A percentile compares a stretch with the other conserved stretches of the same genome.
phyloP scores from a whole-genome alignment of 1,284 basidiomycete species.

The Gomphus sp. region DNA sequence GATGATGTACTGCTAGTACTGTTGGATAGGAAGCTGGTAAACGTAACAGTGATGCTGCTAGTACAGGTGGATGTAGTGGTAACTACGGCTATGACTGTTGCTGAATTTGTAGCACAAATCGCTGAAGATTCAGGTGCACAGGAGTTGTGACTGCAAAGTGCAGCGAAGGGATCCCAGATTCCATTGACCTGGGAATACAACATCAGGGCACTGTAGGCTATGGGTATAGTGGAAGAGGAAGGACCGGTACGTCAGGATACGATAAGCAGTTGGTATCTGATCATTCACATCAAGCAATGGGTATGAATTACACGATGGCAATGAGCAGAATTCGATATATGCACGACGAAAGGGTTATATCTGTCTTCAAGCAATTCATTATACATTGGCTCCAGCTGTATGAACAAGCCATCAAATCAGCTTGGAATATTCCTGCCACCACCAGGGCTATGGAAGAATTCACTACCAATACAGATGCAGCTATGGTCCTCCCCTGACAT shows the following conservation, averaged over 20 bases:
- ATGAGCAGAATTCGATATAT: background rate
- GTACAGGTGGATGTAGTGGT: too few relatives aligned
- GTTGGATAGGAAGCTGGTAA: background rate
- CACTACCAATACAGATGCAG: too few relatives aligned
- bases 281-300: background rate
- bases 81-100: background rate
- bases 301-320: background rate
- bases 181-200: background rate
- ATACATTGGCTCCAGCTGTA: slow-evolving; percentile 2
- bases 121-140: background rate
- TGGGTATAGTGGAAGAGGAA: background rate
- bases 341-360: background rate
- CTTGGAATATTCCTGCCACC: background rate
- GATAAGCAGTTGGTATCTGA: background rate
- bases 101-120: background rate
- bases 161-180: background rate
- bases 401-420: background rate
- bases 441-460: too few relatives aligned
- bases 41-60: too few relatives aligned
- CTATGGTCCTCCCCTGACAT: too few relatives aligned
- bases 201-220: too few relatives aligned
- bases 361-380: background rate
- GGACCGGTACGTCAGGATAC: background rate
- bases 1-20: background rate
- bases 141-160: background rate